These are phyloP conservation scores for Herpetospermum pedunculosum DNA, from an alignment of 306 rosid genomes.

Conservation along the genomic window DNA sequence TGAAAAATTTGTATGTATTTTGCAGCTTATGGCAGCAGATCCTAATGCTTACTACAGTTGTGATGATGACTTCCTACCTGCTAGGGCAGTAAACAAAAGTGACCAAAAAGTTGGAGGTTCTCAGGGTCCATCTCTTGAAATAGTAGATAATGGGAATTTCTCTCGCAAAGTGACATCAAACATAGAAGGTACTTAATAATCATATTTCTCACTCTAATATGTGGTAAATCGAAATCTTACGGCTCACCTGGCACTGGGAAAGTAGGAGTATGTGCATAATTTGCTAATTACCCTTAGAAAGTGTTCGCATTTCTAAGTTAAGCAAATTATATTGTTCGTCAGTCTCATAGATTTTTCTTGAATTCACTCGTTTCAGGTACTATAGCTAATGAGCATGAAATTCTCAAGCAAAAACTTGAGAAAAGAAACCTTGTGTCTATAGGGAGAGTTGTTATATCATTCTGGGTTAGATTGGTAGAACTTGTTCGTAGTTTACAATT, in stretches of 20 bases:
- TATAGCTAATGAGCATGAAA: slow-evolving; percentile 23
- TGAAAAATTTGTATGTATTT: not conserved
- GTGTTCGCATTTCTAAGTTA: not conserved
- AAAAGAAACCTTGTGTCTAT: slow-evolving; percentile 26
- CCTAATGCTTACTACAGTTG: slow-evolving; percentile 61
- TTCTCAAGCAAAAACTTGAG: slow-evolving; percentile 37
- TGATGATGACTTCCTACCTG: slow-evolving; percentile 44
- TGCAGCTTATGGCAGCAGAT: slow-evolving; percentile 43
- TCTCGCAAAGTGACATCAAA: slow-evolving; percentile 19
- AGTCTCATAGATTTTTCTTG: not conserved
- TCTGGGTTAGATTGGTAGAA: slow-evolving; percentile 39
- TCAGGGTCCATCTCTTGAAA: slow-evolving; percentile 23
- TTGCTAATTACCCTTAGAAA: not conserved
- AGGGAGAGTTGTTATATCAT: slow-evolving; percentile 34
- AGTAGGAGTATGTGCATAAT: not conserved
- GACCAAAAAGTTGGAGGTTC: slow-evolving; percentile 16
- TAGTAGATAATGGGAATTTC: slow-evolving; percentile 15
- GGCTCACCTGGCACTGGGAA: not conserved
- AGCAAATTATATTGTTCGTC: not conserved
- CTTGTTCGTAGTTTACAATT: slow-evolving; percentile 31
- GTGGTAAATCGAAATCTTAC: slow-evolving; percentile 1
- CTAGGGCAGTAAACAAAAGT: slow-evolving; percentile 22
- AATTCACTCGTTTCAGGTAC: slow-evolving; percentile 25
- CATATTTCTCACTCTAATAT: slow-evolving; percentile 9
- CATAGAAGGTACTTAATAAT: slow-evolving; percentile 43